phyloP scores from a whole-genome alignment of 2,329 filamentous ascomycete species.

The Ophiostoma sp. region DNA sequence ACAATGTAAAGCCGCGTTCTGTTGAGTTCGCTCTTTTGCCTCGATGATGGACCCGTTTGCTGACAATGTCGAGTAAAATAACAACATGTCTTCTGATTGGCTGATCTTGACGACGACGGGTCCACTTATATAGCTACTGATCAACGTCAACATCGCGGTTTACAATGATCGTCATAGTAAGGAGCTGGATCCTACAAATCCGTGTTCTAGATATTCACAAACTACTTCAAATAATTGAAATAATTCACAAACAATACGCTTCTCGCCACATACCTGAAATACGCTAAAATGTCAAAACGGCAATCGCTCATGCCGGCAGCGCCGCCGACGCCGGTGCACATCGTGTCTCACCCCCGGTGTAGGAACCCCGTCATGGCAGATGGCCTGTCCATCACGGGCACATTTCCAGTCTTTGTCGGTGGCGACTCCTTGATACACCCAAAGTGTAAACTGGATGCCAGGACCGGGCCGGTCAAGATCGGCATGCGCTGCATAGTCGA shows the following conservation, averaged over 20 bases:
- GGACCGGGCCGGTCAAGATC: slow-evolving; percentile 70
- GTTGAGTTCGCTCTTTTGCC: not conserved
- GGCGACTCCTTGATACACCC: slow-evolving; percentile 81
- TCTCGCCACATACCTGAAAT: not conserved
- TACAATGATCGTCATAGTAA: not conserved
- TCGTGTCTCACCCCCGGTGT: slow-evolving; percentile 33
- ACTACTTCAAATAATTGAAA: no score
- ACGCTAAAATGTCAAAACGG: slow-evolving; percentile 45
- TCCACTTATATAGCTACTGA: slow-evolving; percentile 10
- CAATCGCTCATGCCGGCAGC: slow-evolving; percentile 52
- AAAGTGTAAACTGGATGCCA: slow-evolving; percentile 71
- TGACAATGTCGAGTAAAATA: not conserved
- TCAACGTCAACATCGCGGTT: slow-evolving; percentile 11
- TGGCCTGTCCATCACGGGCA: slow-evolving; percentile 60
- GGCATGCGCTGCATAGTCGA: slow-evolving; percentile 77
- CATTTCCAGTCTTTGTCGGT: slow-evolving; percentile 71
- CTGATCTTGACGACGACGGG: not conserved
- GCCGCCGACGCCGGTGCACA: slow-evolving; percentile 52
- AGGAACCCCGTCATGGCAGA: slow-evolving; percentile 56
- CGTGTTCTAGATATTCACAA: not conserved
- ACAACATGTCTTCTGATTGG: not conserved
- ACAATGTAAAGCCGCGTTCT: not conserved
- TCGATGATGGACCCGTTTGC: not conserved
- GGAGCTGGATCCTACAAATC: not conserved
- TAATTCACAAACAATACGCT: not conserved